phyloP scores from a whole-genome alignment of 1,139 yeast species.

The Pichia sp. region DNA sequence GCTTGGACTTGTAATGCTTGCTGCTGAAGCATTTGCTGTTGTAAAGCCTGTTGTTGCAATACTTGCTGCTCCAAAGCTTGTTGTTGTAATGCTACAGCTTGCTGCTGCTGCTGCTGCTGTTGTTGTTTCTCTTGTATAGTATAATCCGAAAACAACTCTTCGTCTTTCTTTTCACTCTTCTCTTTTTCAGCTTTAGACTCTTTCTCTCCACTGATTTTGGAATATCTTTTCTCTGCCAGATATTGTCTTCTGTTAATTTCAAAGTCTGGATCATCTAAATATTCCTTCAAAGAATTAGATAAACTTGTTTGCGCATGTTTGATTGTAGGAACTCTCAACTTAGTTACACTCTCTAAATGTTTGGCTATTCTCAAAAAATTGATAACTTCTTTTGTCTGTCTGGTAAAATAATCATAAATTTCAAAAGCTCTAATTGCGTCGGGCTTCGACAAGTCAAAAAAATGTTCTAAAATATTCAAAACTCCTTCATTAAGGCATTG shows the following conservation, averaged over 20 bases:
- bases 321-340: slow-evolving; percentile 87
- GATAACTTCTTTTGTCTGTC: slow-evolving; percentile 81
- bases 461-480: slow-evolving; percentile 84
- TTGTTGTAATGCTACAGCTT: neutral
- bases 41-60: neutral
- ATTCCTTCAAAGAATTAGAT: slow-evolving; percentile 80
- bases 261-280: slow-evolving; percentile 78
- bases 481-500: slow-evolving; percentile 94
- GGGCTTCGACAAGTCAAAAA: slow-evolving; percentile 78
- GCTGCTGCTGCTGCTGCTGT: slow-evolving; percentile 6
- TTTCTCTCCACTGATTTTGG: slow-evolving; percentile 3
- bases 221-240: slow-evolving; percentile 51
- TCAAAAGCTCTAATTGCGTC: slow-evolving; percentile 86
- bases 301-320: slow-evolving; percentile 96
- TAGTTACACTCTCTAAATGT: slow-evolving; percentile 78
- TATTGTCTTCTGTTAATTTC: slow-evolving; percentile 75
- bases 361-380: slow-evolving; percentile 84
- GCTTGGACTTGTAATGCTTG: slow-evolving; percentile 12
- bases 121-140: slow-evolving; percentile 14
- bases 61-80: slow-evolving; percentile 6
- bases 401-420: slow-evolving; percentile 78
- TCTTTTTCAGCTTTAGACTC: neutral
- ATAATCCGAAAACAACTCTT: too few species aligned
- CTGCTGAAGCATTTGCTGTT: slow-evolving; percentile 6
- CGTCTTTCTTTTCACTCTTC: neutral